These are phyloP conservation scores for Hypsizygus marmoreus DNA, from an alignment of 768 basidiomycete genomes.

Conservation along the genomic window DNA sequence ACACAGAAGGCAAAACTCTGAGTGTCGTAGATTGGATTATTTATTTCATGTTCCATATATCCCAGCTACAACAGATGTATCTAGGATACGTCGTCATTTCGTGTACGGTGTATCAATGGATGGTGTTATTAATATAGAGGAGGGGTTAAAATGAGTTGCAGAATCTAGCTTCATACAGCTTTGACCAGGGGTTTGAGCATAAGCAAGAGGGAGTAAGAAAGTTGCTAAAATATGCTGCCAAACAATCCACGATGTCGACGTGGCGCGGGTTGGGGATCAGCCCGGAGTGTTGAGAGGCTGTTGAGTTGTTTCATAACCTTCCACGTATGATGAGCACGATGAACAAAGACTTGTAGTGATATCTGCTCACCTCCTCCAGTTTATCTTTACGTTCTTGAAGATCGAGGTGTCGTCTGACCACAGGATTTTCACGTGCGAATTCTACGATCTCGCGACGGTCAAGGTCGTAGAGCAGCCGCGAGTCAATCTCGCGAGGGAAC, in stretches of 20 bases:
- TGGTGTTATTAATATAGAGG: slow-evolving; percentile 9
- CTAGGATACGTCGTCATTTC: slow-evolving; percentile 5
- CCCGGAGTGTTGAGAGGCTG: slow-evolving; percentile 83
- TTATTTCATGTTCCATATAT: slow-evolving; percentile 11
- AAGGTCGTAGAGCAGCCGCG: slow-evolving; percentile 89
- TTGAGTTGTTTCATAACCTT: slow-evolving; percentile 98
- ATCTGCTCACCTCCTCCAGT: slow-evolving; percentile 76
- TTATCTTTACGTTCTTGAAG: slow-evolving; percentile 97
- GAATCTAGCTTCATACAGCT: slow-evolving; percentile 10
- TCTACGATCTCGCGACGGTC: slow-evolving; percentile 85
- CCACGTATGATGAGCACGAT: too few relatives aligned
- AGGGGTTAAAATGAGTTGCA: slow-evolving; percentile 5
- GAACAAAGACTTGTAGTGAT: slow-evolving; percentile 8
- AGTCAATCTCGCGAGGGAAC: slow-evolving; percentile 98
- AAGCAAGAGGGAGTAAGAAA: not conserved
- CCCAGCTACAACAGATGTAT: slow-evolving; percentile 4
- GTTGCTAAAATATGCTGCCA: slow-evolving; percentile 64
- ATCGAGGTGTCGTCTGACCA: slow-evolving; percentile 84
- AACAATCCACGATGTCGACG: slow-evolving; percentile 81
- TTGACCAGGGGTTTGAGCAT: not conserved
- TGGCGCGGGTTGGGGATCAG: slow-evolving; percentile 75
- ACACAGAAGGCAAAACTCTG: slow-evolving; percentile 55
- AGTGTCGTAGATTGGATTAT: not conserved
- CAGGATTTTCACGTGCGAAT: slow-evolving; percentile 95
- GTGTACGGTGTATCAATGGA: slow-evolving; percentile 10